phyloP scores from a whole-genome alignment of 495 filamentous ascomycete genomes.

The Penicillium tannophilum region DNA sequence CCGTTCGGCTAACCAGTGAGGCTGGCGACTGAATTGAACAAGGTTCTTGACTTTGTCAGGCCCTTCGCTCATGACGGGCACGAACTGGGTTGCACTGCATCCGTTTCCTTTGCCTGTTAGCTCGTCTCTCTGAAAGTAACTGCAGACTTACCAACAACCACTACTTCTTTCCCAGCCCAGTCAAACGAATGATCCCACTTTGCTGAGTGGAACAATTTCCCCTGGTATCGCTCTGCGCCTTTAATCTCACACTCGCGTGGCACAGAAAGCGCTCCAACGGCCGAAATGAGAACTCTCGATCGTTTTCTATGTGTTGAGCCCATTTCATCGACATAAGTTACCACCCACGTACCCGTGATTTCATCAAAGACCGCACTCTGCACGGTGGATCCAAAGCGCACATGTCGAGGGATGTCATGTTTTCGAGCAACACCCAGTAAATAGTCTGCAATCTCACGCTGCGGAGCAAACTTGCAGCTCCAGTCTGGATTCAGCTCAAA shows the following conservation, averaged over 20 bases:
- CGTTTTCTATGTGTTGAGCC: slow-evolving; percentile 26
- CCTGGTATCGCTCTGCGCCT: slow-evolving; percentile 50
- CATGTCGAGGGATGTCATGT: slow-evolving; percentile 45
- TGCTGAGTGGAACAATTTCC: slow-evolving; percentile 59
- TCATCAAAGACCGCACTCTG: slow-evolving; percentile 40
- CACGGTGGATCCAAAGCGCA: slow-evolving; percentile 44
- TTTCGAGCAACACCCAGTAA: slow-evolving; percentile 43
- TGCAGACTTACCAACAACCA: slow-evolving; percentile 50
- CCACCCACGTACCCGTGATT: slow-evolving; percentile 42
- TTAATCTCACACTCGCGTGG: slow-evolving; percentile 47
- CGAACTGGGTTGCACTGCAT: slow-evolving; percentile 48
- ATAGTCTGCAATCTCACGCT: slow-evolving; percentile 45
- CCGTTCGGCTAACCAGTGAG: slow-evolving; percentile 52
- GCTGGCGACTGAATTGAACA: slow-evolving; percentile 51
- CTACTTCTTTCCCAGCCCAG: slow-evolving; percentile 53
- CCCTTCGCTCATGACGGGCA: slow-evolving; percentile 37
- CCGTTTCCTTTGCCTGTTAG: slow-evolving; percentile 29
- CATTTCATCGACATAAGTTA: slow-evolving; percentile 40
- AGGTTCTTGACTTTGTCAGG: slow-evolving; percentile 38
- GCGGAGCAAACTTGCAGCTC: slow-evolving; percentile 40
- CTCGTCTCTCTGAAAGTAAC: not conserved
- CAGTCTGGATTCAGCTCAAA: slow-evolving; percentile 52
- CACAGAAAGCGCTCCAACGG: slow-evolving; percentile 49
- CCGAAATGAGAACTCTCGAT: slow-evolving; percentile 48
- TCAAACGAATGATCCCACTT: slow-evolving; percentile 60